These are phyloP conservation scores for Agapanthus africanus DNA, from an alignment of 106 monocot genomes.

Conservation along the genomic window DNA sequence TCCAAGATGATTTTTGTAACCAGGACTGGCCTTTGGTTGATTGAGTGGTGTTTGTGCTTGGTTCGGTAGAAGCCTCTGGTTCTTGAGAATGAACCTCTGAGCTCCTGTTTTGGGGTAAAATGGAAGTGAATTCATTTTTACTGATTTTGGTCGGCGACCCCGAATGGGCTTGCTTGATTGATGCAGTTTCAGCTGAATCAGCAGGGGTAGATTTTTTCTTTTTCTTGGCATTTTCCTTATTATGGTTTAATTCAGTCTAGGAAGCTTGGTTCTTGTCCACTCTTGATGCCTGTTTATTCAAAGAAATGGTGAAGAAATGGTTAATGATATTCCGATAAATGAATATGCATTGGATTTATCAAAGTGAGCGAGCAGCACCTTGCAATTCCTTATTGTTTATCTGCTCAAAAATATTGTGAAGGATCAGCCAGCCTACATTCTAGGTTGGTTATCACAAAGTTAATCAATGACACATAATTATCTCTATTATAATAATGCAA, in stretches of 20 bases:
- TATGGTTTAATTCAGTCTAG: neutral
- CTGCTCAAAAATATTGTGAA: no score
- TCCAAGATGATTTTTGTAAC: slow-evolving; percentile 87
- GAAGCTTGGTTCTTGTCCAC: slow-evolving; percentile 2
- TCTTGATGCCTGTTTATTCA: slow-evolving; percentile 34
- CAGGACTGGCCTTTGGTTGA: slow-evolving; percentile 28
- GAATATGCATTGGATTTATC: no score
- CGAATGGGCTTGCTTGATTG: slow-evolving; percentile 9
- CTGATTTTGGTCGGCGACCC: neutral
- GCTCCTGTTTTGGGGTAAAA: neutral
- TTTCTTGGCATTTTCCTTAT: slow-evolving; percentile 16
- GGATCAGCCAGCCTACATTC: no score
- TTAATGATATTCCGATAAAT: no score
- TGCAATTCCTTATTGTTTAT: no score
- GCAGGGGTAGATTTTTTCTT: slow-evolving; percentile 21
- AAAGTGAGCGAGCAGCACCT: no score
- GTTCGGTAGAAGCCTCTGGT: neutral
- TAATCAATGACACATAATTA: no score
- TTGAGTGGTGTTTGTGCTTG: neutral
- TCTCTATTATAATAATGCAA: no score
- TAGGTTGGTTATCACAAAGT: no score
- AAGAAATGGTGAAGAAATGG: no score
- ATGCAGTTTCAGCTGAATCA: slow-evolving; percentile 10
- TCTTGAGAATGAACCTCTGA: slow-evolving; percentile 1
- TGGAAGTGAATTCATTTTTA: slow-evolving; percentile 4